These are phyloP conservation scores for Ogataea pilisensis DNA, from an alignment of 805 yeast species.

Conservation along the genomic window DNA sequence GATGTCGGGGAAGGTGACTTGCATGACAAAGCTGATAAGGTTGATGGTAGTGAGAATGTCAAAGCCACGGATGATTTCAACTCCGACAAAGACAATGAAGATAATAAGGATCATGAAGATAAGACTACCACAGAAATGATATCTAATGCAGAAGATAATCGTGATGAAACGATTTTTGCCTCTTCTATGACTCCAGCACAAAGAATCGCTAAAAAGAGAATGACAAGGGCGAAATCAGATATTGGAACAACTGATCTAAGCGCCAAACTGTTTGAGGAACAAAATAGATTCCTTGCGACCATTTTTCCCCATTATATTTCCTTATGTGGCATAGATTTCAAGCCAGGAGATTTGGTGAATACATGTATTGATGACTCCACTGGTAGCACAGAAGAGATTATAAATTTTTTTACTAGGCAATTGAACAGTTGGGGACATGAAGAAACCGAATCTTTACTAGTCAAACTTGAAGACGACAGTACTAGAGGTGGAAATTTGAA, in stretches of 20 bases:
- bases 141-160: too few relatives aligned
- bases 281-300: slow-evolving; percentile 17
- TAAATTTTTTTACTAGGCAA: slow-evolving; percentile 6
- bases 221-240: slow-evolving; percentile 18
- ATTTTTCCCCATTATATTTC: slow-evolving; percentile 16
- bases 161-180: too few relatives aligned
- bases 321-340: slow-evolving; percentile 34
- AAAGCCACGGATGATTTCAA: too few relatives aligned
- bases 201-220: slow-evolving; percentile 16
- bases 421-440: slow-evolving; percentile 19
- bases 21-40: too few relatives aligned
- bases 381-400: not conserved
- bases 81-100: too few relatives aligned
- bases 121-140: too few relatives aligned
- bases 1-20: too few relatives aligned
- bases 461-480: slow-evolving; percentile 15
- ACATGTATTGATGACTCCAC: slow-evolving; percentile 36
- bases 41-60: too few relatives aligned
- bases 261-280: slow-evolving; percentile 10
- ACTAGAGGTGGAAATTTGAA: slow-evolving; percentile 4
- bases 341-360: slow-evolving; percentile 39
- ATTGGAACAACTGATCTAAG: slow-evolving; percentile 13
- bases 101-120: too few relatives aligned
- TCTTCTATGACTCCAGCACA: slow-evolving; percentile 15
- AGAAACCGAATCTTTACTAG: slow-evolving; percentile 21